Evolutionary conservation across 2,329 filamentous ascomycete species (phyloP), one percentile per base, ranked within the genome.

Genomic region (Diaporthe longicolla): DNA sequence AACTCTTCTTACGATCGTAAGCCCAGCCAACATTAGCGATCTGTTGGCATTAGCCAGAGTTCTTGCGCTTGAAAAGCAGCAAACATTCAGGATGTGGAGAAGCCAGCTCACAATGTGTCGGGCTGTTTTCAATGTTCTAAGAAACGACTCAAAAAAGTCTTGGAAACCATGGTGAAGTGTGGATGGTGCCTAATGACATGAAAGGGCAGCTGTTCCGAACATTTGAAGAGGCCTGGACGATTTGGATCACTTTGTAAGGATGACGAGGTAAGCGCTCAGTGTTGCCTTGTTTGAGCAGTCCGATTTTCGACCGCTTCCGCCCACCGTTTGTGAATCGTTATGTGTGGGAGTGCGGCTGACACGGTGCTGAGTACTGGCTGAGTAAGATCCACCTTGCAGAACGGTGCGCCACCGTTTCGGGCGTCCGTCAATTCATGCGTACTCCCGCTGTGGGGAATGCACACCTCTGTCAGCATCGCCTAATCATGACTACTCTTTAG

Each of bases 381-480:
- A 63, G 1, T 45, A 29, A 66, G 48, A 50, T 24, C 48, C 48
- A 17, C 10, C 8, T 61, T 6, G n/a, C n/a, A n/a, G 4, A 65
- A 65, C 43, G 29, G 43, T 35, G 21, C 1, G 5, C 1, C 5
- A 54, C 48, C 48, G 63, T 68, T 68, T 68, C 9, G 26, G 29
- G 15, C 48, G n/a, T 21, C 63, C n/a, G 63, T 40, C 21, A 29
- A 37, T 24, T 6, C 21, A 26, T 11, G 21, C 26, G 45, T 32
- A 17, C n/a, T 66, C 7, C 63, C 48, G n/a, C 45, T 54, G 63
- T 68, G 66, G 50, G 35, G 52, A 26, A 35, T 45, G 48, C 13
- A 52, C 32, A 66, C 61, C 29, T 75, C 26, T 54, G 73, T 75
- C 71, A 75, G 73, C 71, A 75, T 75, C 70, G 63, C 70, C 73